Base-by-base conservation (phyloP, 345 rosid species). In the Populus deltoides region DNA sequence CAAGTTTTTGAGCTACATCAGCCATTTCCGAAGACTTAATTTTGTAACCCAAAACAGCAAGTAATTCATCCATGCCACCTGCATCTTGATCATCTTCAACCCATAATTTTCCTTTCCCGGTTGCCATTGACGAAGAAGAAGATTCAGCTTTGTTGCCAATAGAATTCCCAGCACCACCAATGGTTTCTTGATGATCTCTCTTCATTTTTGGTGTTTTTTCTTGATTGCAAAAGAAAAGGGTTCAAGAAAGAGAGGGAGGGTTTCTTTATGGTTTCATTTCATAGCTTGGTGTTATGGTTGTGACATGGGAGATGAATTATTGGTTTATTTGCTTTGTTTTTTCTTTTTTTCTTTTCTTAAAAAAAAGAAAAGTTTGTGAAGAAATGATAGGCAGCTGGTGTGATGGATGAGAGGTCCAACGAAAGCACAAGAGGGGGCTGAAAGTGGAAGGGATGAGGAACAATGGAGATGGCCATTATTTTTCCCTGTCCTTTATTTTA, bases 371-470 rank as follows among this genome's bases (percentile, higher is more conserved):
- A 68, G 45, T 45, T 57, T 17, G 75, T 20, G 62, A 65, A 75
- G 69, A 67, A 73, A 70, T 63, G 72, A 55, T 62, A 51, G 55
- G 67, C 29, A 73, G 11, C 68, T 15, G 67, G 53, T 63, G 45
- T 17, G 69, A 45, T 41, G 73, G 80, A 77, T 81, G 79, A 73
- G 71, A 80, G 81, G 88, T 76, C 86, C 77, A 85, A 82, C 78
- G 82, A 78, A 74, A 71, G 68, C 79, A 70, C 65, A 78, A 27
- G 51, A 47, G 20, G 45, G 45, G 38, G 66, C 24, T 63, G 77
- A 53, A 57, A 82, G 66, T 68, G 85, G 81, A 82, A 85, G 86
- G 74, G 90, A 90, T 86, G 84, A 88, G 88, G 83, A 81, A 51
- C 82, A 84, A 83, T 55, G 69, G 79, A 78, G 81, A 84, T 83